Percentiles rank a stretch among this genome's conserved stretches.
Conservation (phyloP, 176 grass and related monocot genomes). For the Hyparrhenia diplandra region DNA sequence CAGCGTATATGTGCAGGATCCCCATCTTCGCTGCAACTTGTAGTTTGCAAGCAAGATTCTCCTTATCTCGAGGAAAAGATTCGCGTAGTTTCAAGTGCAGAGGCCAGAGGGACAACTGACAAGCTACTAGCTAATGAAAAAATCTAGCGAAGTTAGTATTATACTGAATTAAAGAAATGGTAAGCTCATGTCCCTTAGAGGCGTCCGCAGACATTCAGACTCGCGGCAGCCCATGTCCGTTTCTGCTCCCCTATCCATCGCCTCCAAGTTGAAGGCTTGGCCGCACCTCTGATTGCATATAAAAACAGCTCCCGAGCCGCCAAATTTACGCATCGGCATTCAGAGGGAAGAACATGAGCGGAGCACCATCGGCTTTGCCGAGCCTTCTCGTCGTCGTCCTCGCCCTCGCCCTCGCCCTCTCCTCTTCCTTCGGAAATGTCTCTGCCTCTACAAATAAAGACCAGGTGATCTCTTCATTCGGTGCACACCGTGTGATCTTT, state of each 20-base stretch:
- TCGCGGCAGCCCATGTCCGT: too few species aligned
- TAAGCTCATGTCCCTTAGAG: neutral
- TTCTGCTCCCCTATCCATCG: too few species aligned
- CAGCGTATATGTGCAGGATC: neutral
- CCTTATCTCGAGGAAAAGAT: neutral
- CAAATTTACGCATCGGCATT: neutral
- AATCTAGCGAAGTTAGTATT: neutral
- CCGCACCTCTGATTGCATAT: neutral
- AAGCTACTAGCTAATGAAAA: neutral
- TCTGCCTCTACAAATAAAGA: constrained; percentile 36
- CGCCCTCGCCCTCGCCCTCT: too few species aligned
- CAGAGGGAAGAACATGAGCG: constrained; percentile 5
- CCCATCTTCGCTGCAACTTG: neutral
- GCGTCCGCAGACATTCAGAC: too few species aligned
- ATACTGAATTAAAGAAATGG: neutral
- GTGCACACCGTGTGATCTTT: too few species aligned
- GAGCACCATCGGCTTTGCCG: neutral
- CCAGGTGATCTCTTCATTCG: too few species aligned
- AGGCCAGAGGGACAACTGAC: neutral
- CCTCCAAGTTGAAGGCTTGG: too few species aligned
- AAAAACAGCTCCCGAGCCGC: neutral
- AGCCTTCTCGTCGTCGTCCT: constrained; percentile 38
- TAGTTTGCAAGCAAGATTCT: neutral
- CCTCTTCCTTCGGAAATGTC: constrained; percentile 24
- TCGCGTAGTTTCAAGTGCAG: neutral